Evolutionary conservation across 805 yeast species (phyloP), one percentile per base, ranked within the genome.

Genomic region (Cyberlindnera subsufficiens): DNA sequence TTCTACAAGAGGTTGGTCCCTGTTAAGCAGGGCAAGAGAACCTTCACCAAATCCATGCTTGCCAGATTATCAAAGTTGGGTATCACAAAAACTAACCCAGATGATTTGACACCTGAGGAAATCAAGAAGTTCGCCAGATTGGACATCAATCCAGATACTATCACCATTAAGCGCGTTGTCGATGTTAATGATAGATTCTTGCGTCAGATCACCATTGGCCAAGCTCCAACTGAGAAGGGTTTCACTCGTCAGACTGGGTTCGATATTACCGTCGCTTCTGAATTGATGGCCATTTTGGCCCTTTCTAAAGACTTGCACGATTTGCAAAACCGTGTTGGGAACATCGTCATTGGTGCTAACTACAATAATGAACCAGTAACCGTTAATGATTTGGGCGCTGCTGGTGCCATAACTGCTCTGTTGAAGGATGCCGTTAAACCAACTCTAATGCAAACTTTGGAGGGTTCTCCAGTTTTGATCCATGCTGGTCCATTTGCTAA

Each of bases 401-500:
- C 90, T 17, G 95, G 95, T 61, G 91, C 95, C 22, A 74, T 85
- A 62, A 80, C 91, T 46, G 93, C 91, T 3, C 67, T 85, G 54
- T 69, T 85, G 58, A 84, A 82, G 63, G 95, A 85, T 62, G 88
- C 91, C 15, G 77, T 85, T 53, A 85, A 85, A 61, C 95, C 95
- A 50, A 85, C 85, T 57, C 69, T 85, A 60, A 85, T 85, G 95
- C 95, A 85, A 70, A 82, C 93, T 30, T 73, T 85, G 59, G 95
- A 85, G 67, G 93, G 93, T 53, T 83, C 93, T 19, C 95, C 95
- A 20, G 95, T 85, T 16, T 77, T 85, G 55, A 87, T 85, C 39
- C 95, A 85, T 61, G 93, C 93, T 38, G 95, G 95, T 50, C 95
- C 95, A 47, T 85, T 85, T 60, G 95, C 95, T 57, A 85, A 85